Conservation (phyloP, 179 eudicot species). For the Vitellaria paradoxa region DNA sequence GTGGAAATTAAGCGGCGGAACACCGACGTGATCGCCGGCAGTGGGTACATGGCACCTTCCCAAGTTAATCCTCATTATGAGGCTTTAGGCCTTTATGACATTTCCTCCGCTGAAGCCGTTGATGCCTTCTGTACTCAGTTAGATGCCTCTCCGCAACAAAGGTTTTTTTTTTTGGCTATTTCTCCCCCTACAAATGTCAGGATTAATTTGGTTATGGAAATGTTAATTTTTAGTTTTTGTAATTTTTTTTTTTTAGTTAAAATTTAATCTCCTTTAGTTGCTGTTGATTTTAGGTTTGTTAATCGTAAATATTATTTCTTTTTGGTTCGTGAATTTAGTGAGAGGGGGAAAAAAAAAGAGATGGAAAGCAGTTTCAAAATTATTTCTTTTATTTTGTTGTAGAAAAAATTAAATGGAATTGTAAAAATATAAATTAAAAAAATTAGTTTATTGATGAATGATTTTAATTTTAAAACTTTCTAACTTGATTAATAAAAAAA, state of each 20-base stretch:
- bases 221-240: background rate
- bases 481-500: too few species aligned
- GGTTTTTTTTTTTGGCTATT: conserved; percentile 24
- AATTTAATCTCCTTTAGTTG: too few species aligned
- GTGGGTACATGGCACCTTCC: conserved; percentile 59
- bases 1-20: conserved; percentile 49
- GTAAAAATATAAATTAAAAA: too few species aligned
- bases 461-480: too few species aligned
- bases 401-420: too few species aligned
- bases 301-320: too few species aligned
- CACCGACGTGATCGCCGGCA: conserved; percentile 46
- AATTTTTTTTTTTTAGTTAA: background rate
- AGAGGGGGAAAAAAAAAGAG: too few species aligned
- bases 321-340: too few species aligned
- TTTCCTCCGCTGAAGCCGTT: conserved; percentile 33
- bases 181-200: background rate
- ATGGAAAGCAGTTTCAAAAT: too few species aligned
- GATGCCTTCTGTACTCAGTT: conserved; percentile 49
- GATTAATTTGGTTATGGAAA: background rate
- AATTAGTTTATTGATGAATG: too few species aligned
- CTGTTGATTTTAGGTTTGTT: too few species aligned
- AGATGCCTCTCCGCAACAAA: conserved; percentile 47
- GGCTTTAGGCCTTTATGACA: conserved; percentile 63
- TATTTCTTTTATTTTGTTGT: too few species aligned
- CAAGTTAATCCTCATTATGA: conserved; percentile 54